Evolutionary conservation across 2,329 filamentous ascomycete genomes (phyloP).

Genomic region (Aspergillus phoenicis): DNA sequence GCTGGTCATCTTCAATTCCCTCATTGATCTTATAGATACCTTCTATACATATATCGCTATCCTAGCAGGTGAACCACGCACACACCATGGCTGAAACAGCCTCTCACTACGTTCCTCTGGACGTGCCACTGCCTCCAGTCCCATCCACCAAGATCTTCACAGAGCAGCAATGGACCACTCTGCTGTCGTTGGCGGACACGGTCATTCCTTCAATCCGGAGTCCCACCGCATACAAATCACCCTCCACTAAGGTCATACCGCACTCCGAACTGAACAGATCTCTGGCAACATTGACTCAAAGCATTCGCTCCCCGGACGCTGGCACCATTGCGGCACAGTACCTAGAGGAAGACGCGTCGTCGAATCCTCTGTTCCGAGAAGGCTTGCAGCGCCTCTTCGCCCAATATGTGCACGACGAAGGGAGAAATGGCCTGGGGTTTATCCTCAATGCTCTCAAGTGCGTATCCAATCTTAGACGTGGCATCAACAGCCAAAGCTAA

Average conservation of each 20-base stretch:
- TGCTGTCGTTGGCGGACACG: constrained; percentile 60
- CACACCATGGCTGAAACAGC: constrained; percentile 26
- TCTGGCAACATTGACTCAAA: constrained; percentile 30
- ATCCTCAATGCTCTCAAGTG: constrained; percentile 59
- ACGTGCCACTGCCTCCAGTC: constrained; percentile 52
- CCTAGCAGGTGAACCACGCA: background rate
- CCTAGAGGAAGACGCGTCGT: constrained; percentile 51
- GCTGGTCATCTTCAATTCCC: background rate
- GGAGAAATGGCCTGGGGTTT: constrained; percentile 52
- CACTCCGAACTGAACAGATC: constrained; percentile 47
- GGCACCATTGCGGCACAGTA: constrained; percentile 47
- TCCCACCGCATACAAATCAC: constrained; percentile 36
- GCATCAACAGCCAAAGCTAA: background rate
- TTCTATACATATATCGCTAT: background rate
- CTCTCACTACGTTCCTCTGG: constrained; percentile 35
- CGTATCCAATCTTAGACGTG: constrained; percentile 18
- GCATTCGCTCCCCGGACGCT: constrained; percentile 35
- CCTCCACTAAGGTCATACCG: constrained; percentile 41
- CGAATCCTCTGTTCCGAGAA: constrained; percentile 54
- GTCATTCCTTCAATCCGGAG: constrained; percentile 58
- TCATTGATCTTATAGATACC: background rate
- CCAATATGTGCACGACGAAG: constrained; percentile 52
- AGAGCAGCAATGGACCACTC: constrained; percentile 59
- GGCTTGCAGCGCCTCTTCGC: constrained; percentile 52
- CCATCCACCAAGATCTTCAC: constrained; percentile 54